These are phyloP conservation scores for Rhododendron kiyosumense DNA, from an alignment of 148 eudicot species.

Conservation along the genomic window DNA sequence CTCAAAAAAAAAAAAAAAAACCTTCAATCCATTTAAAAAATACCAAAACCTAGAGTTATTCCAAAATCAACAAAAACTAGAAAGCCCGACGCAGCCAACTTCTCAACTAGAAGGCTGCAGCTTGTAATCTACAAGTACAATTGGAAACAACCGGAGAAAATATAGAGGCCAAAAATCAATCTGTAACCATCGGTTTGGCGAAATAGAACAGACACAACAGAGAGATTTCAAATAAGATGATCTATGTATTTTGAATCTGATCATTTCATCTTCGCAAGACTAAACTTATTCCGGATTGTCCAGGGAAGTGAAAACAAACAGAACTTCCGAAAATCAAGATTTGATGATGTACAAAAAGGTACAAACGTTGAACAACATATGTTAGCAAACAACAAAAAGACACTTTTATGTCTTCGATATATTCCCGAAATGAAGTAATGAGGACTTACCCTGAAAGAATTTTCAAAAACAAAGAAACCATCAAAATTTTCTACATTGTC, in stretches of 20 bases:
- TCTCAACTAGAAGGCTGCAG: not conserved
- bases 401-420: not conserved
- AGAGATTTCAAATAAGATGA: not conserved
- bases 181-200: not conserved
- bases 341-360: not conserved
- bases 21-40: not conserved
- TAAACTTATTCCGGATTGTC: not conserved
- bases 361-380: not conserved
- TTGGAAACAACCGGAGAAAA: not conserved
- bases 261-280: not conserved
- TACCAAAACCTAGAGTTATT: not conserved
- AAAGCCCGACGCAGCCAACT: not conserved
- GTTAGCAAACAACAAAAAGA: not conserved
- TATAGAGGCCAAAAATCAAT: not conserved
- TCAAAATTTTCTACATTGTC: constrained; percentile 5
- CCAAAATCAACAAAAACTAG: not conserved
- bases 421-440: constrained; percentile 8
- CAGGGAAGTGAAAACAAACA: not conserved
- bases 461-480: constrained; percentile 9
- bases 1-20: too few species aligned
- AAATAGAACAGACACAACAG: not conserved
- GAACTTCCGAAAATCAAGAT: not conserved
- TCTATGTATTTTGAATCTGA: not conserved
- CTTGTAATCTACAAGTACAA: not conserved
- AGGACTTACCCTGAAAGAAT: constrained; percentile 29